Evolutionary conservation across 2,329 filamentous ascomycete genomes (phyloP).

Genomic region (Capronia epimyces): DNA sequence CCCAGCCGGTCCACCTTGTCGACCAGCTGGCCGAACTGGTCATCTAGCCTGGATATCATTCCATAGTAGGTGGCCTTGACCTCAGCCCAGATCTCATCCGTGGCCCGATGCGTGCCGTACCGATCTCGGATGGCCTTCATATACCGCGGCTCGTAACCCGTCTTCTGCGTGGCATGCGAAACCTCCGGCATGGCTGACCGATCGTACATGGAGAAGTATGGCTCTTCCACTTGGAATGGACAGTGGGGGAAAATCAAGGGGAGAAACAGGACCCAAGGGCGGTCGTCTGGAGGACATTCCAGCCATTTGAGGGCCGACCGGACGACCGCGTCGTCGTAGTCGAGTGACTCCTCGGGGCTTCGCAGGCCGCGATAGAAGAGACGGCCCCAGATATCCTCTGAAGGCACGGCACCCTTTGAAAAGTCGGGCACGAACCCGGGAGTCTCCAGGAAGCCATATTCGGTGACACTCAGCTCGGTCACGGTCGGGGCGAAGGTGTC

Average conservation of each 20-base stretch:
- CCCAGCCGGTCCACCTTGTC: neutral
- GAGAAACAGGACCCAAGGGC: conserved; percentile 8
- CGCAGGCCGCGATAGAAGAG: conserved; percentile 38
- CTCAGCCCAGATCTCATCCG: conserved; percentile 42
- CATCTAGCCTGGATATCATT: conserved; percentile 45
- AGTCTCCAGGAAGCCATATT: conserved; percentile 42
- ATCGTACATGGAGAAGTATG: conserved; percentile 46
- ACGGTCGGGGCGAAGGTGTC: conserved; percentile 43
- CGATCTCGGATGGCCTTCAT: conserved; percentile 36
- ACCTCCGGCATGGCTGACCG: conserved; percentile 30
- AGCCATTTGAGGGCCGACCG: conserved; percentile 43
- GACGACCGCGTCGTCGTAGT: conserved; percentile 45
- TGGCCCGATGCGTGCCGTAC: conserved; percentile 40
- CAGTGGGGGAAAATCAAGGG: conserved; percentile 39
- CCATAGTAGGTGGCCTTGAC: conserved; percentile 45
- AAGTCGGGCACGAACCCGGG: conserved; percentile 7
- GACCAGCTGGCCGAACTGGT: conserved; percentile 40
- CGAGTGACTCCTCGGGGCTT: conserved; percentile 36
- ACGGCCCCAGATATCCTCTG: conserved; percentile 14
- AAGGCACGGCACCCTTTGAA: neutral
- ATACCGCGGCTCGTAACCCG: conserved; percentile 43
- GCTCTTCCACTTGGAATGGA: conserved; percentile 47
- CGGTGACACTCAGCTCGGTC: conserved; percentile 43
- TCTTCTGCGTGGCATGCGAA: conserved; percentile 30
- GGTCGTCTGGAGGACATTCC: conserved; percentile 38